These are phyloP conservation scores for Lathyrus tuberosus DNA, from an alignment of 306 rosid genomes.

Conservation along the genomic window DNA sequence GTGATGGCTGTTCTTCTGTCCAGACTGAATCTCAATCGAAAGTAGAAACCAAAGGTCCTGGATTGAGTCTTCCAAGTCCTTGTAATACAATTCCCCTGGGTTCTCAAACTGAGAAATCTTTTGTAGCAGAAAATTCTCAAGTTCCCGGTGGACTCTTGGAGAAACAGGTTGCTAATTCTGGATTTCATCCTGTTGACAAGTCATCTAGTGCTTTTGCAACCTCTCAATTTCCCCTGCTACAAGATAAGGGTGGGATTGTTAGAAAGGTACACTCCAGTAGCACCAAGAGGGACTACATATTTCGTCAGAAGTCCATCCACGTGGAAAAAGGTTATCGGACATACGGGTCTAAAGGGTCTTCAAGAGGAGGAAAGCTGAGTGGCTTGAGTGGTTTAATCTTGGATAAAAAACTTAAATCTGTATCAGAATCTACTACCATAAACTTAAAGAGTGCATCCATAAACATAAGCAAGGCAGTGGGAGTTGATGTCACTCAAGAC, in stretches of 20 bases:
- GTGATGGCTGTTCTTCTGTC: conserved; percentile 48
- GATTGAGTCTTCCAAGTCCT: conserved; percentile 60
- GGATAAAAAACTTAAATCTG: conserved; percentile 77
- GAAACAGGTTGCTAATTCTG: conserved; percentile 52
- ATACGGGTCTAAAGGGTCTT: conserved; percentile 77
- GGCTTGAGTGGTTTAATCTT: conserved; percentile 68
- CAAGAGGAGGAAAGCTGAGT: conserved; percentile 70
- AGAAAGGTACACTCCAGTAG: conserved; percentile 63
- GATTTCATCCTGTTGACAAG: conserved; percentile 50
- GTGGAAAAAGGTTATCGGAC: conserved; percentile 71
- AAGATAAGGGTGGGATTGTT: conserved; percentile 58
- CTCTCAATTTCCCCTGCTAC: conserved; percentile 55
- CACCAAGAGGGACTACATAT: conserved; percentile 77
- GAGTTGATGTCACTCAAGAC: conserved; percentile 65
- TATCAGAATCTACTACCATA: conserved; percentile 62
- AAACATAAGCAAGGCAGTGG: conserved; percentile 72
- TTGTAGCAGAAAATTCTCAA: conserved; percentile 46
- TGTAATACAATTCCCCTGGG: conserved; percentile 46
- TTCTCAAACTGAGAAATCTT: conserved; percentile 53
- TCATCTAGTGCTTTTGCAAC: conserved; percentile 50
- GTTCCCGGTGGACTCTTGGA: conserved; percentile 47
- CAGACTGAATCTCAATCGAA: conserved; percentile 55
- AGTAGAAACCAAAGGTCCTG: conserved; percentile 54
- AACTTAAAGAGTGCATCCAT: conserved; percentile 71
- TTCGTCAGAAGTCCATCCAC: conserved; percentile 79